These are phyloP conservation scores for Quercus rubra DNA, from an alignment of 306 rosid species.

Conservation along the genomic window DNA sequence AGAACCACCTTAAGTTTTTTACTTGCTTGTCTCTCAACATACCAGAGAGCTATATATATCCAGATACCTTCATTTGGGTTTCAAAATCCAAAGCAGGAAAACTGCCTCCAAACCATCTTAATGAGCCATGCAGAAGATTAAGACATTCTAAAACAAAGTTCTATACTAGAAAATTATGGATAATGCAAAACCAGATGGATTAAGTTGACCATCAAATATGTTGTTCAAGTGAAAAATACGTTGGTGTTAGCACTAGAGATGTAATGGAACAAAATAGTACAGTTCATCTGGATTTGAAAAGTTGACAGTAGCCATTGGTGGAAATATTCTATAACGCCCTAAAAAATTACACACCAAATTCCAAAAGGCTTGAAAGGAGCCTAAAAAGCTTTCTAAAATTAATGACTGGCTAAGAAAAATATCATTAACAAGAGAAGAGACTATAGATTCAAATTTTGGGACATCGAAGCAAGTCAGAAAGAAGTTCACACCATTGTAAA, in stretches of 20 bases:
- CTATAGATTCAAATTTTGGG: slow-evolving; percentile 21
- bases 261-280: not conserved
- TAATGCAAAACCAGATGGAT: not conserved
- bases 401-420: not conserved
- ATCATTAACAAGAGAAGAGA: not conserved
- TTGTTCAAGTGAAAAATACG: not conserved
- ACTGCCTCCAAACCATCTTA: not conserved
- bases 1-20: too few species aligned
- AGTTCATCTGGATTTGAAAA: not conserved
- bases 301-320: not conserved
- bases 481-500: slow-evolving; percentile 7
- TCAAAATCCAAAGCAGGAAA: not conserved
- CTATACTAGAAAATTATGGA: not conserved
- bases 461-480: not conserved
- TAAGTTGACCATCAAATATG: not conserved
- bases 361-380: not conserved
- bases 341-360: not conserved
- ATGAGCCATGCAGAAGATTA: too few species aligned
- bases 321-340: not conserved
- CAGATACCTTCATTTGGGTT: not conserved
- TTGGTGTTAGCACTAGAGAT: too few species aligned
- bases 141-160: not conserved
- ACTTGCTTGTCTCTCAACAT: too few species aligned
- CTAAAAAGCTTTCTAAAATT: not conserved
- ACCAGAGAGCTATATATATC: too few species aligned